Evolutionary conservation across 805 yeast species (phyloP).

Genomic region (Ogataea ramenticola): DNA sequence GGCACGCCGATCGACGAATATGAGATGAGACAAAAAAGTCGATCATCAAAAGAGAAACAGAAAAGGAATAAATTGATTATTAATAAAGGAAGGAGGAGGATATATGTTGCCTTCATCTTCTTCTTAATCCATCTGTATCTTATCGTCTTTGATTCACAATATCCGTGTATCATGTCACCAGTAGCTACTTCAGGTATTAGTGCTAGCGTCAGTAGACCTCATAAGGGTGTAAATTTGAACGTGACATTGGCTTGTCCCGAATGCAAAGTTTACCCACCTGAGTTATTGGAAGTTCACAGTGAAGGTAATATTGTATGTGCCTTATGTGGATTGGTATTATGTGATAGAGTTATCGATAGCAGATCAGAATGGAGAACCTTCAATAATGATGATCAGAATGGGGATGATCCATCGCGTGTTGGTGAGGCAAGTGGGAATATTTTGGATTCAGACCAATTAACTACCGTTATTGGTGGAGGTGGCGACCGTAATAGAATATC

Average conservation of each 20-base stretch:
- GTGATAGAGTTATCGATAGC: conserved; percentile 89
- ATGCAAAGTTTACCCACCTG: conserved; percentile 93
- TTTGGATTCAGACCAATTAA: conserved; percentile 83
- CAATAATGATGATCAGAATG: conserved; percentile 95
- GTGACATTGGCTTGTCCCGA: conserved; percentile 92
- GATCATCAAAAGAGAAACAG: neutral
- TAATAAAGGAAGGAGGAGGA: too few relatives aligned
- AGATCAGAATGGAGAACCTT: conserved; percentile 99
- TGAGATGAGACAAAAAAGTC: neutral
- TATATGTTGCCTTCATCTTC: neutral
- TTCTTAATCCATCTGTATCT: neutral
- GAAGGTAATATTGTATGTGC: conserved; percentile 99
- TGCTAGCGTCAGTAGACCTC: conserved; percentile 16
- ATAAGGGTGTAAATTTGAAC: conserved; percentile 73
- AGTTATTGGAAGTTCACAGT: conserved; percentile 86
- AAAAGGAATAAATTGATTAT: too few relatives aligned
- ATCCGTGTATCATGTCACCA: neutral
- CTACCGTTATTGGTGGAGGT: conserved; percentile 84
- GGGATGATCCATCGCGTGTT: conserved; percentile 98
- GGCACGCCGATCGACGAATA: too few relatives aligned
- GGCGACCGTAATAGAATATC: conserved; percentile 82
- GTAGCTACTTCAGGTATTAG: neutral
- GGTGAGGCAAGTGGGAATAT: conserved; percentile 95
- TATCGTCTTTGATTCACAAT: neutral
- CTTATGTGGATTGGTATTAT: conserved; percentile 87